Percentiles rank a stretch among this genome's conserved stretches.
Evolutionary conservation across 2,329 filamentous ascomycete species (phyloP).

Genomic region (Bisporella sp.): DNA sequence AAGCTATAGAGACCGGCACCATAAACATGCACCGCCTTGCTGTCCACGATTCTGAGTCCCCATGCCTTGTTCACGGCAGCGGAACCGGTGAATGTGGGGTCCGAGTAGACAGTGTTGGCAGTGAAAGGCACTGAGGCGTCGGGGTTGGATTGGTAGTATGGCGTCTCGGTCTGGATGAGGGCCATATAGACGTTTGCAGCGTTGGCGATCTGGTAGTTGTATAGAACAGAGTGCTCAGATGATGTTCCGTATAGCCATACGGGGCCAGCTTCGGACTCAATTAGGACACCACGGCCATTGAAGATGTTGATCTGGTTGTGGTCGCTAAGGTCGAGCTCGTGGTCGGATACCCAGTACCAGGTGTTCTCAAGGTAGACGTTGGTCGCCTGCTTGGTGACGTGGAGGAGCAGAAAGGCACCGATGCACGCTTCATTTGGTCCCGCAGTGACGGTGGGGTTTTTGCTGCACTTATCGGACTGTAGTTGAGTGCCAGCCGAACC

Average conservation of each 20-base stretch:
- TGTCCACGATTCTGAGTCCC: conserved; percentile 66
- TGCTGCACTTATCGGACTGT: conserved; percentile 67
- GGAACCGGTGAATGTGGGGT: conserved; percentile 59
- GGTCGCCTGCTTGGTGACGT: conserved; percentile 54
- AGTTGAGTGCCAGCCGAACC: conserved; percentile 79
- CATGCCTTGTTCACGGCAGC: conserved; percentile 54
- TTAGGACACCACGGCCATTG: conserved; percentile 65
- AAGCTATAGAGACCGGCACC: conserved; percentile 75
- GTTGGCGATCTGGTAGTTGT: conserved; percentile 79
- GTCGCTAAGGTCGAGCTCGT: conserved; percentile 72
- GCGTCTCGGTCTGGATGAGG: conserved; percentile 83
- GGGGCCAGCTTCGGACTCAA: conserved; percentile 67
- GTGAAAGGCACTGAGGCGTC: conserved; percentile 60
- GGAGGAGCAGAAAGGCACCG: conserved; percentile 65
- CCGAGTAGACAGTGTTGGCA: conserved; percentile 48
- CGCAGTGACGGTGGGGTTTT: conserved; percentile 60
- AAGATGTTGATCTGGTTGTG: conserved; percentile 79
- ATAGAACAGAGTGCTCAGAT: conserved; percentile 59
- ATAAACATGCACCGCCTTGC: conserved; percentile 60
- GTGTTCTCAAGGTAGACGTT: conserved; percentile 78
- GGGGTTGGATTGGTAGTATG: conserved; percentile 81
- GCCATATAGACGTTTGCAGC: conserved; percentile 77
- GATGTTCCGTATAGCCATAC: conserved; percentile 77
- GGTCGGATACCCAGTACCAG: conserved; percentile 88
- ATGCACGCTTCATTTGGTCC: conserved; percentile 60